A percentile compares a stretch with the other conserved stretches of the same genome.
phyloP scores from a whole-genome alignment of 164 flowering plant species.

The Annona cherimola region DNA sequence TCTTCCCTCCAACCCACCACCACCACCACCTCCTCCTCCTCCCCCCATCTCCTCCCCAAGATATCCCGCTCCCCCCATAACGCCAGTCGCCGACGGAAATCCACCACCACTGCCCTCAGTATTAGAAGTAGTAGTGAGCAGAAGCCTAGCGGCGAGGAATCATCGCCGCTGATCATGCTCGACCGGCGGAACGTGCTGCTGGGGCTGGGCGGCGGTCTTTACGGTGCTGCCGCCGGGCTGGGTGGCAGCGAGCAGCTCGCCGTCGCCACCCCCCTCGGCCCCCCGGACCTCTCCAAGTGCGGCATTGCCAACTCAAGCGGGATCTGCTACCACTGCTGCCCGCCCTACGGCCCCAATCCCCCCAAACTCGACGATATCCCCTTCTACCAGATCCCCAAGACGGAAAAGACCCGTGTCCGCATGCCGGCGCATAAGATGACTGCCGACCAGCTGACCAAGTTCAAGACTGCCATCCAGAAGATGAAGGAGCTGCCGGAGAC shows the following conservation, averaged over 20 bases:
- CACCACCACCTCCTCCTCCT: background rate
- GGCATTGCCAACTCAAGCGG: background rate
- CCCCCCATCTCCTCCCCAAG: background rate
- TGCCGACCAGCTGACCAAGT: background rate
- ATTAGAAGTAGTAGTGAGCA: background rate
- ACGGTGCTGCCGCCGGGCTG: background rate
- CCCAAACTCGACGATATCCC: background rate
- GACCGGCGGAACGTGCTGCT: conserved; percentile 10
- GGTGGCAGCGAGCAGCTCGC: background rate
- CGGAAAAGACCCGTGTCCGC: background rate
- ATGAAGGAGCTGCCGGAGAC: conserved; percentile 1
- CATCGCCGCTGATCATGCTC: background rate
- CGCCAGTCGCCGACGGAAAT: background rate
- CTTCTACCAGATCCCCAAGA: background rate
- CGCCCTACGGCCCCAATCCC: background rate
- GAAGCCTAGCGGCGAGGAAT: background rate
- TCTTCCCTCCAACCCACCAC: background rate
- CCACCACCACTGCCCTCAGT: background rate
- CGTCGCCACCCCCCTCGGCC: background rate
- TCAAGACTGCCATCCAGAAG: background rate
- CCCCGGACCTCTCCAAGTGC: background rate
- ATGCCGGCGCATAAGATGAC: conserved; percentile 4
- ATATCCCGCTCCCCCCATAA: background rate
- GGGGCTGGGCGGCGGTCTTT: conserved; percentile 7
- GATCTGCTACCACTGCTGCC: background rate